A percentile compares a stretch with the other conserved stretches of the same genome.
Conservation (phyloP, 2,329 filamentous ascomycete genomes). For the Alternaria sp. region DNA sequence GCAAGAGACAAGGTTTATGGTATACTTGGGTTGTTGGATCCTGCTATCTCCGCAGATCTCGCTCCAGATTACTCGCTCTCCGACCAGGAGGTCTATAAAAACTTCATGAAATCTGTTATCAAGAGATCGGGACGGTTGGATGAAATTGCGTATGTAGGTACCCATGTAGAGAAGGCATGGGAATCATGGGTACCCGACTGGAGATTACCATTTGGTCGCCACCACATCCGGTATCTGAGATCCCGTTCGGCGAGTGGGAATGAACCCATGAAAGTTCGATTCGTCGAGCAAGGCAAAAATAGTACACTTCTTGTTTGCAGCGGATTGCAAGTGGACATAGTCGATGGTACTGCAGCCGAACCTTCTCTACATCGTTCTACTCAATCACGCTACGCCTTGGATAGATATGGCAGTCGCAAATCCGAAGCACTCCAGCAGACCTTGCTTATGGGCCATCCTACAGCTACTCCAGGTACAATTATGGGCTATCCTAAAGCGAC, state of each 20-base stretch:
- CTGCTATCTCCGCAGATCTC: background rate
- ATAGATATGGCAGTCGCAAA: background rate
- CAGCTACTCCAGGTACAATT: too few species aligned
- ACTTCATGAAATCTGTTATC: background rate
- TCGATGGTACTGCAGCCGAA: background rate
- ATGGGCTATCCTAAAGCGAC: too few species aligned
- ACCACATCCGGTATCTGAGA: background rate
- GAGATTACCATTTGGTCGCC: background rate
- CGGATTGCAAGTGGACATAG: background rate
- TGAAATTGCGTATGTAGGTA: accelerated
- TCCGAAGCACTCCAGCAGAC: accelerated
- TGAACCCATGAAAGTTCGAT: accelerated
- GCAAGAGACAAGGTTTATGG: background rate
- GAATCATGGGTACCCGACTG: background rate
- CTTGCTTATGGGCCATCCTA: background rate
- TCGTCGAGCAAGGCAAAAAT: background rate
- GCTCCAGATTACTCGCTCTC: background rate
- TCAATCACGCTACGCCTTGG: accelerated
- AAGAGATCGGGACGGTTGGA: background rate
- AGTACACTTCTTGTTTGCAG: background rate
- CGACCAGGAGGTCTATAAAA: background rate
- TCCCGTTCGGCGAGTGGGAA: background rate
- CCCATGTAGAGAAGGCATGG: background rate
- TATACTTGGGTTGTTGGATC: background rate
- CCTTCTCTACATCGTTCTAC: too few species aligned